Base-by-base conservation (phyloP, 1,284 basidiomycete species). In the Exobasidium rhododendri region DNA sequence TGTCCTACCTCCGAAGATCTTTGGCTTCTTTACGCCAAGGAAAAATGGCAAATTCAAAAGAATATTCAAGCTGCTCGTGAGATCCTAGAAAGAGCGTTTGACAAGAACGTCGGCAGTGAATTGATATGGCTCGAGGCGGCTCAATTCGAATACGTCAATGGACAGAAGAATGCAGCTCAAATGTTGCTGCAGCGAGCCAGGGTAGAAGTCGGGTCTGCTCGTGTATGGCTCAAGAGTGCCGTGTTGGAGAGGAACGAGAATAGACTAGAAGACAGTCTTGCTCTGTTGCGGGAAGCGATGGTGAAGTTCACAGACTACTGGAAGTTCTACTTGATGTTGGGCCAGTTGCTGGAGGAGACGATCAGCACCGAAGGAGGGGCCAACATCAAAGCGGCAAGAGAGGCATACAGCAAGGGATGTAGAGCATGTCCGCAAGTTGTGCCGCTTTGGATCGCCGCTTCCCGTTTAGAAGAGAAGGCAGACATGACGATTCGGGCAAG, bases 141-240 rank as follows among this genome's bases (percentile, higher is more conserved):
- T 65, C 96, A 97, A 81, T 84, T 97, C 6, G 94, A 97, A 74
- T 89, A 92, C 0, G 92, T 96, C 83, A 94, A 94, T 64, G 90
- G 90, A 1, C 90, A 97, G 77, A 83, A 90, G 63, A 86, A 84
- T 17, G 92, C 91, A 11, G 94, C 94, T 0, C 83, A 87, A 61
- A 88, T 92, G 80, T 82, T 99, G 59, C 84, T 97, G 62, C 86
- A 89, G 58, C 88, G 94, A 66, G 94, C 94, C 5, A 84, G 94
- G 59, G 87, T 86, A 13, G 90, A 94, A 26, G 93, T 94, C 0
- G 89, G 91, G 73, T 94, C 93, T 0, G 88, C 93, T 71, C 83
- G 92, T 79, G 93, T 94, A 67, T 98, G 94, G 94, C 91, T 97
- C 90, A 98, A 98, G 81, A 92, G 90, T 4, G 93, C 90, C 0